These are phyloP conservation scores for Centaurea solstitialis DNA, from an alignment of 129 eudicot genomes.

Conservation along the genomic window DNA sequence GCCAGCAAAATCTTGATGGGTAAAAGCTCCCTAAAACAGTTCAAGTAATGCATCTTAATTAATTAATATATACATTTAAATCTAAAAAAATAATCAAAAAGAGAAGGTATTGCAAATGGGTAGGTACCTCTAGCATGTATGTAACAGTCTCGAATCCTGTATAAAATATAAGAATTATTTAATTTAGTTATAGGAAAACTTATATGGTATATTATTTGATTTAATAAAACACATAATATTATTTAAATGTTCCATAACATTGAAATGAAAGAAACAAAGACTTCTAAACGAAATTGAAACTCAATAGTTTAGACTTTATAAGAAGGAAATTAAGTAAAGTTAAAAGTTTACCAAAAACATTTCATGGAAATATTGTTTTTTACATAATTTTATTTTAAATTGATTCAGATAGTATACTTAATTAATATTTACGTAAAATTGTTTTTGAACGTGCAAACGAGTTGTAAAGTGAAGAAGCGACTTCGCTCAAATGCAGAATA, in stretches of 20 bases:
- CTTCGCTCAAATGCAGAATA: too few species aligned
- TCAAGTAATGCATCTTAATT: background rate
- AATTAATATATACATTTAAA: background rate
- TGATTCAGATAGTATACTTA: too few species aligned
- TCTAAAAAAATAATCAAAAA: background rate
- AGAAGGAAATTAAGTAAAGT: too few species aligned
- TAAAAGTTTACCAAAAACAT: too few species aligned
- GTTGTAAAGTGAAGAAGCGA: background rate
- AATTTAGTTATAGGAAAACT: background rate
- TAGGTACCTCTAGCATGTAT: conserved; percentile 91
- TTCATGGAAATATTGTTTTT: too few species aligned
- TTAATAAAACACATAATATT: too few species aligned
- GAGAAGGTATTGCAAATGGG: background rate
- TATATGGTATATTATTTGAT: background rate
- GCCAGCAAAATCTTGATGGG: conserved; percentile 94
- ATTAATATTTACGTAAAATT: too few species aligned
- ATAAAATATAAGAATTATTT: background rate
- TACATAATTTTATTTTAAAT: too few species aligned
- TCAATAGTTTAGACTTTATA: background rate
- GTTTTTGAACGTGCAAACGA: too few species aligned
- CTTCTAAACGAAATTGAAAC: background rate
- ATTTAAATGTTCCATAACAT: too few species aligned
- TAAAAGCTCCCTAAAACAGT: conserved; percentile 62
- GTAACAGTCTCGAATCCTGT: conserved; percentile 95
- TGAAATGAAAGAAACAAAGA: background rate